A percentile compares a stretch with the other conserved stretches of the same genome.
phyloP scores from a whole-genome alignment of 2,329 filamentous ascomycete species.

The Elsinoe perseae region DNA sequence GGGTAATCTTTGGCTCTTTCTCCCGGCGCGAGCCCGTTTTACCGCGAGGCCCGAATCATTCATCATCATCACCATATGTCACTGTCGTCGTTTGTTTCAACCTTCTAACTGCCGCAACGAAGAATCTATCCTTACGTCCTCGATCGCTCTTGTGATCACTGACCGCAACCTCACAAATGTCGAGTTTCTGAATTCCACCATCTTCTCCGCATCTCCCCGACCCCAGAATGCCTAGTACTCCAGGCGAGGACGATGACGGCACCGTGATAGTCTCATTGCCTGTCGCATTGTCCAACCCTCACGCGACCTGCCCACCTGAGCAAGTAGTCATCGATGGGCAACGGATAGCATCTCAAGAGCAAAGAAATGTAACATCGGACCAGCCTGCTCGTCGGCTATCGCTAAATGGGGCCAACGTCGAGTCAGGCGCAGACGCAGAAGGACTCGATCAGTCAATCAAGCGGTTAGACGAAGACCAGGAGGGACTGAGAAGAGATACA shows the following conservation, averaged over 20 bases:
- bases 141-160: neutral
- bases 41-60: constrained; percentile 7
- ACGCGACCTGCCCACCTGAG: constrained; percentile 39
- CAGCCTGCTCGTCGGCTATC: constrained; percentile 21
- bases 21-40: constrained; percentile 8
- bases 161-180: neutral
- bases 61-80: constrained; percentile 10
- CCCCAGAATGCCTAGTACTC: constrained; percentile 12
- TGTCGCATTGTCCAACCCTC: constrained; percentile 17
- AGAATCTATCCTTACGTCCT: neutral
- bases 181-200: neutral
- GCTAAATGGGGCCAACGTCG: constrained; percentile 18
- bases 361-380: constrained; percentile 26
- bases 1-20: neutral
- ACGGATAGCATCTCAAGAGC: constrained; percentile 23
- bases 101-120: constrained; percentile 7
- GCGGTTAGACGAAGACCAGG: constrained; percentile 36
- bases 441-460: constrained; percentile 27
- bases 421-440: constrained; percentile 16
- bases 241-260: constrained; percentile 17
- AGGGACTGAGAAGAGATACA: constrained; percentile 25
- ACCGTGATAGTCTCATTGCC: constrained; percentile 12
- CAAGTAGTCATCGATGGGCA: constrained; percentile 26
- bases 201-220: constrained; percentile 4
- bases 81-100: constrained; percentile 5